Conservation (phyloP, 106 monocot genomes). For the Vanilla planifolia region DNA sequence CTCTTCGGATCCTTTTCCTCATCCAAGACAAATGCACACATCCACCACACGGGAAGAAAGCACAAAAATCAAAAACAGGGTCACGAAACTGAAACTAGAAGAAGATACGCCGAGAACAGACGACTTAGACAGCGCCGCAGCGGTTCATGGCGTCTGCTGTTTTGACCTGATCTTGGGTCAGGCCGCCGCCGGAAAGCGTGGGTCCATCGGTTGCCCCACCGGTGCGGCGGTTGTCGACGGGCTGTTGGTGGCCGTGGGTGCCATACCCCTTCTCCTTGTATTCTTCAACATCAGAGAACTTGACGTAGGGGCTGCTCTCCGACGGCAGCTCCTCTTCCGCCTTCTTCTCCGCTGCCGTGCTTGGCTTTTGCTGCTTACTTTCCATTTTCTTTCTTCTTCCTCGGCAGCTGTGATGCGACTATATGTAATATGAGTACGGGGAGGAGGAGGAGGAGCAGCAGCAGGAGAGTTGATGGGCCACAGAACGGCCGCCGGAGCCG, state of each 20-base stretch:
- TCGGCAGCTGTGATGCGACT: too few species aligned
- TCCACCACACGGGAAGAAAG: too few species aligned
- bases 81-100: too few species aligned
- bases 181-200: slow-evolving; percentile 19
- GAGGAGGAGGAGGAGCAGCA: too few species aligned
- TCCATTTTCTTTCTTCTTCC: slow-evolving; percentile 1
- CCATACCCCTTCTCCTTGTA: slow-evolving; percentile 33
- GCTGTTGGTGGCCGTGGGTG: slow-evolving; percentile 19
- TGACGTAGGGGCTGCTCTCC: slow-evolving; percentile 42
- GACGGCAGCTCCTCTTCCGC: slow-evolving; percentile 20
- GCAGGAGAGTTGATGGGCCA: too few species aligned
- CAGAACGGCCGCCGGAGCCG: too few species aligned
- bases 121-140: slow-evolving; percentile 1
- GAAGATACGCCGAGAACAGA: too few species aligned
- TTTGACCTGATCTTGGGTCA: slow-evolving; percentile 2
- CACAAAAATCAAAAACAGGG: too few species aligned
- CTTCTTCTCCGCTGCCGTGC: neutral
- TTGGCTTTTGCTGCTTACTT: neutral
- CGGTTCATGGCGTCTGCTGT: slow-evolving; percentile 12
- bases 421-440: too few species aligned
- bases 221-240: slow-evolving; percentile 11
- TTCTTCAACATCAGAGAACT: slow-evolving; percentile 21
- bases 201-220: slow-evolving; percentile 27
- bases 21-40: too few species aligned
- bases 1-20: too few species aligned